Base-by-base conservation (phyloP, 2,329 filamentous ascomycete genomes). In the Aspergillus fumigatiaffinis region DNA sequence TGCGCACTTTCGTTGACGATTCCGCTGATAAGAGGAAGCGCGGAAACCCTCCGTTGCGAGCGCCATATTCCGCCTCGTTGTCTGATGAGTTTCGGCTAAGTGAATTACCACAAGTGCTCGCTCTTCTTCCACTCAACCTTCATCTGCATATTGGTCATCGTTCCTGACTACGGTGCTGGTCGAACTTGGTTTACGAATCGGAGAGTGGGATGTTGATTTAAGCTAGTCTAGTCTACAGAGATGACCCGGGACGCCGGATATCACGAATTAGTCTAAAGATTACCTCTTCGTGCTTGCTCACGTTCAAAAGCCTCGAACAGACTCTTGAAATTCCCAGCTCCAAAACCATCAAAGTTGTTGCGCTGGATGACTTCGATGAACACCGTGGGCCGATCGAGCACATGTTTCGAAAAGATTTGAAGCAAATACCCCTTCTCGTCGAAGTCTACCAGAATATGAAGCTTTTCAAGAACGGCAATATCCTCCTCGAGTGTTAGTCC, bases 361-460 rank as follows among this genome's bases (percentile, higher is more conserved):
- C 91, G 81, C 80, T 96, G 91, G 66, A 96, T 96, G 66, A 96
- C 92, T 82, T 96, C 91, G 60, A 96, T 84, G 71, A 96, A 96
- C 35, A 96, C 91, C 4, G 91, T 96, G 28, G 92, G 92, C n/a
- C 92, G 85, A 76, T 96, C 91, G 82, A 95, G 88, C 63, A 96
- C 76, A 60, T 92, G 92, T 82, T 90, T 90, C 42, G 87, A 87
- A 74, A 90, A 90, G 44, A 90, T 80, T 71, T 86, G 84, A 60
- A 87, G 66, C 63, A 96, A 75, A 73, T 96, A 96, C 0, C 92
- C 92, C 23, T 84, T 85, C 80, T 96, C 91, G 66, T 96, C 92
- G 66, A 96, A 96, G 76, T 96, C 92, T 63, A 96, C 91, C 63
- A 96, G 78, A 66, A 96, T 93, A 73, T 91, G 89, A 60, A 95